phyloP scores from a whole-genome alignment of 441 rosid species.

The Mallotus repandus region DNA sequence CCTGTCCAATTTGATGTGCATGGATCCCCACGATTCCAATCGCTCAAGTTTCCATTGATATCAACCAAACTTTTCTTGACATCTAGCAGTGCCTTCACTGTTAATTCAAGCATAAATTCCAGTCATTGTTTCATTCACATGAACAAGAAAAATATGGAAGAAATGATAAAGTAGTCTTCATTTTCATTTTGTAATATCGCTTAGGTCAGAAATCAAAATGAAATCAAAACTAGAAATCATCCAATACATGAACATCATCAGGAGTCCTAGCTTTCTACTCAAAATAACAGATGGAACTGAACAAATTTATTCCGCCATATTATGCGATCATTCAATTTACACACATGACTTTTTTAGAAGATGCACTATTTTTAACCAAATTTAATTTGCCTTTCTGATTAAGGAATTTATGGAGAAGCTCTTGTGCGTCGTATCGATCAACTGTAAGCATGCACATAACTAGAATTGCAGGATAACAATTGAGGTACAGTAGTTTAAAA shows the following conservation, averaged over 20 bases:
- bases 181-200: background rate
- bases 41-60: conserved; percentile 46
- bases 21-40: conserved; percentile 86
- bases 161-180: background rate
- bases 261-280: background rate
- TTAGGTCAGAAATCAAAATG: background rate
- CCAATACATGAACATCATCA: background rate
- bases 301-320: too few relatives aligned
- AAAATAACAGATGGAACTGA: background rate
- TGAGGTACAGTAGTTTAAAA: too few relatives aligned
- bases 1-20: conserved; percentile 92
- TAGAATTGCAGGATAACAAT: conserved; percentile 2
- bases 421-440: background rate
- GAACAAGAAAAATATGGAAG: background rate
- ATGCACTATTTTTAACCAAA: background rate
- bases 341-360: background rate
- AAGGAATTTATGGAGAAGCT: background rate
- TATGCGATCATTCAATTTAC: too few relatives aligned
- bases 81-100: conserved; percentile 67
- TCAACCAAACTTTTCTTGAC: conserved; percentile 57
- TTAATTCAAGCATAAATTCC: background rate
- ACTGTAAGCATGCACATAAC: background rate
- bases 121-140: too few relatives aligned
- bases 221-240: background rate
- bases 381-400: background rate